Base-by-base conservation (phyloP, 208 protist species). In the Lotmaria passim region DNA sequence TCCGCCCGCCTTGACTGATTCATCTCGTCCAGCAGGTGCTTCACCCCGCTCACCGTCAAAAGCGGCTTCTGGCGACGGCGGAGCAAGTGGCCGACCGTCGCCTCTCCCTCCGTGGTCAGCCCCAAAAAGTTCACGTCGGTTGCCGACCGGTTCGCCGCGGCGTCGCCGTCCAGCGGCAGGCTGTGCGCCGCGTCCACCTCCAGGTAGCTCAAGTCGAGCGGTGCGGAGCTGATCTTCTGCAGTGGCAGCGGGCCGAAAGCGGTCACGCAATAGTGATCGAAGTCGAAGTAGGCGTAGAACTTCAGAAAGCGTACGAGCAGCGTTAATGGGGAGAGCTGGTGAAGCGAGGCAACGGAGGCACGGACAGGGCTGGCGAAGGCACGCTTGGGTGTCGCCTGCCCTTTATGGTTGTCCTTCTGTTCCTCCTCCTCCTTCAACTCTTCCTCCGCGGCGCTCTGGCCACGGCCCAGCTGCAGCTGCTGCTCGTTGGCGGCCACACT, bases 211-310 rank as follows among this genome's bases (percentile, higher is more conserved):
- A 92, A 69, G 48, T 94, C 89, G 23, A 85, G 70, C 46, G 81
- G 75, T 2, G 73, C 73, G 34, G 65, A 52, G 59, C 59, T 84
- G 39, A 95, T 85, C 51, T 61, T 78, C 30, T 74, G 57, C 58
- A 90, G 84, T 23, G 78, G 83, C 31, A 96, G 73, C 11, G 90
- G 84, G 4, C 90, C 90, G 67, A 93, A 96, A 39, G 88, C 75
- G 3, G 87, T 95, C 12, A 91, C 83, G 58, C 86, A 93, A 64
- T 93, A 90, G 30, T 69, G 73, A 14, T 88, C 87, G 69, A 87
- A 92, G 70, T 94, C 90, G 73, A 94, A 95, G 52, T 86, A 82
- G 30, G 79, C 71, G 71, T 82, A 96, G 41, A 93, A 93, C 78
- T 92, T 90, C 2, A 95, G 41, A 36, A 95, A 94, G 51, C 89